Conservation (phyloP, 441 rosid species). For the Raphanus hybrid region DNA sequence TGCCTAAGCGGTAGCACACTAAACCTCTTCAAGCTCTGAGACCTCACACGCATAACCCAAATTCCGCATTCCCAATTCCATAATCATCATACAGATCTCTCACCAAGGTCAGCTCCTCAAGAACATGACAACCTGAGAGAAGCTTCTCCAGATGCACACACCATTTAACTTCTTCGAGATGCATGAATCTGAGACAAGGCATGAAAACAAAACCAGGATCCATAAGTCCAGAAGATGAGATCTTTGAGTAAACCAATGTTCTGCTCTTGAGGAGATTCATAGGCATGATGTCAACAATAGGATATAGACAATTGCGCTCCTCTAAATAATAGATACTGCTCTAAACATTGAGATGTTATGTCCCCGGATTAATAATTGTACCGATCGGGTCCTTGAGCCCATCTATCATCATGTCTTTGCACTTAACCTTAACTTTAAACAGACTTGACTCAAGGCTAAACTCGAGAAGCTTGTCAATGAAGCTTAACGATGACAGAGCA, state of each 20-base stretch:
- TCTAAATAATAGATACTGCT: too few species aligned
- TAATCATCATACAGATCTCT: not conserved
- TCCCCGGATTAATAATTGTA: too few species aligned
- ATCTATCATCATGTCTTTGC: not conserved
- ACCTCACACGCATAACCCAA: not conserved
- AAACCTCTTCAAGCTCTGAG: constrained; percentile 27
- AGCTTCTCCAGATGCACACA: not conserved
- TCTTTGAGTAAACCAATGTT: not conserved
- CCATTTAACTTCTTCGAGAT: not conserved
- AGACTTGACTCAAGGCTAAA: constrained; percentile 9
- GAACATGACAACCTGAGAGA: constrained; percentile 15
- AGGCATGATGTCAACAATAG: not conserved
- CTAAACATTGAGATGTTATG: too few species aligned
- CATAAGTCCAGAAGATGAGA: not conserved
- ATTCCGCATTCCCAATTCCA: not conserved
- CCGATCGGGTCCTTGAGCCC: not conserved
- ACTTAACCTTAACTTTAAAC: not conserved
- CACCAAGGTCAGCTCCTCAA: constrained; percentile 8
- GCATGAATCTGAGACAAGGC: constrained; percentile 20
- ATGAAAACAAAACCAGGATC: constrained; percentile 1
- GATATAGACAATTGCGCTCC: too few species aligned
- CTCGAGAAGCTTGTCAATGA: constrained; percentile 10
- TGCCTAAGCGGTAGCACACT: not conserved
- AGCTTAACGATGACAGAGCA: not conserved
- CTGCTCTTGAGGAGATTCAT: not conserved